These are phyloP conservation scores for Brettanomyces nanus DNA, from an alignment of 805 yeast species.

Conservation along the genomic window DNA sequence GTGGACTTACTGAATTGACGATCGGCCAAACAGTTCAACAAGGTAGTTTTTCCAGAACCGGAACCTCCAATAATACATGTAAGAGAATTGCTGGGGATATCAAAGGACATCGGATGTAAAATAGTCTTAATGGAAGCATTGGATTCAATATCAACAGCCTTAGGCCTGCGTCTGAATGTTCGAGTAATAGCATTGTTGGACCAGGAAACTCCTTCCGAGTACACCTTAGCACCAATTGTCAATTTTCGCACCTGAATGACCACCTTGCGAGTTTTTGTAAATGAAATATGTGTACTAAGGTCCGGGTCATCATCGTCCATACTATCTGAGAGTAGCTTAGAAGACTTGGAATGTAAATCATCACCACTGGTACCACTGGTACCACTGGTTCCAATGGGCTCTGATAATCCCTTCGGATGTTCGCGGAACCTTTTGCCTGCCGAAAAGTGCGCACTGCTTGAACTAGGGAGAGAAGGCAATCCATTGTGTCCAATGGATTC, in stretches of 20 bases:
- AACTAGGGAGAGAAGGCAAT: no score
- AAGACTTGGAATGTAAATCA: no score
- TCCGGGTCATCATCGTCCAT: no score
- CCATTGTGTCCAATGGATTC: no score
- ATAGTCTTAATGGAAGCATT: conserved; percentile 27
- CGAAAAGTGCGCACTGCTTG: no score
- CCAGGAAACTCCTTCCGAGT: neutral
- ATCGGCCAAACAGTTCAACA: conserved; percentile 58
- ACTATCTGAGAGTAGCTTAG: no score
- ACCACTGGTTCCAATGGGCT: no score
- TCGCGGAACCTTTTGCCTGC: no score
- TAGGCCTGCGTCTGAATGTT: neutral
- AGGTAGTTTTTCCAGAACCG: conserved; percentile 81
- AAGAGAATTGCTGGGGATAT: conserved; percentile 50
- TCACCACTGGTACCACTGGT: no score
- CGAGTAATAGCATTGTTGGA: neutral
- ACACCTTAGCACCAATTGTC: conserved; percentile 13
- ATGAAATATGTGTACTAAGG: conserved; percentile 9
- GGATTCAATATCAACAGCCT: conserved; percentile 16
- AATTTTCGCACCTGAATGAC: conserved; percentile 19
- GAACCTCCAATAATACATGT: conserved; percentile 84
- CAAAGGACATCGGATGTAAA: conserved; percentile 46
- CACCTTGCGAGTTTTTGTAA: conserved; percentile 21
- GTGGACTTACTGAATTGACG: conserved; percentile 30
- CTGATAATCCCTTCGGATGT: no score